A percentile compares a stretch with the other conserved stretches of the same genome.
phyloP scores from a whole-genome alignment of 169 alveolate genomes.

The Babesia gibsoni region DNA sequence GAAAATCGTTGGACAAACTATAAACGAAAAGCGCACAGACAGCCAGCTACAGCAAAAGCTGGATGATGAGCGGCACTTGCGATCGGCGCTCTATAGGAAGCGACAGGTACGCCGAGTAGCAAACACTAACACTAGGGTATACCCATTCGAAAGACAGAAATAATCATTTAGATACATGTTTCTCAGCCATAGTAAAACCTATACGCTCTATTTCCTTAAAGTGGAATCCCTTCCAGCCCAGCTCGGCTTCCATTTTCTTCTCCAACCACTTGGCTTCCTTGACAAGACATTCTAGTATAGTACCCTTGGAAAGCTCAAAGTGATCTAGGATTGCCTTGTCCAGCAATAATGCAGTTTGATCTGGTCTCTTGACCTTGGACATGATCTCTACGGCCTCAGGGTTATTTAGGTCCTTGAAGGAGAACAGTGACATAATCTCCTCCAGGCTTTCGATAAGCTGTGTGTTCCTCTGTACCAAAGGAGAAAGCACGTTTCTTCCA shows the following conservation, averaged over 20 bases:
- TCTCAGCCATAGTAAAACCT: background rate
- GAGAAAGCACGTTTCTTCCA: constrained; percentile 27
- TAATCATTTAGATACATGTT: background rate
- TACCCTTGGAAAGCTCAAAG: constrained; percentile 57
- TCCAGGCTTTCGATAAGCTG: constrained; percentile 38
- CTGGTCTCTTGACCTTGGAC: constrained; percentile 53
- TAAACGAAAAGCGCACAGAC: background rate
- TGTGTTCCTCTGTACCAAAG: constrained; percentile 29
- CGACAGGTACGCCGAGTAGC: constrained; percentile 27
- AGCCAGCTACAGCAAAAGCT: constrained; percentile 3
- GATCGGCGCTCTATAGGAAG: constrained; percentile 20
- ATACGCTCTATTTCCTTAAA: constrained; percentile 20
- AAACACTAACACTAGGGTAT: background rate
- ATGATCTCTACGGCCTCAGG: constrained; percentile 67
- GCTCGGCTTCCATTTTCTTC: background rate
- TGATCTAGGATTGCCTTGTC: constrained; percentile 67
- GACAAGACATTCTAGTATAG: constrained; percentile 26
- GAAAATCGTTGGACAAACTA: background rate
- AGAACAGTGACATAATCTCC: constrained; percentile 44
- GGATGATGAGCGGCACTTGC: constrained; percentile 44
- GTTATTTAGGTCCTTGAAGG: constrained; percentile 31
- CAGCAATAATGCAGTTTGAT: constrained; percentile 59
- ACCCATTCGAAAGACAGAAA: constrained; percentile 35
- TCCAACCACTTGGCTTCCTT: constrained; percentile 56
- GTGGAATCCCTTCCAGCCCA: background rate